Conservation (phyloP, 495 filamentous ascomycete species). For the Cercophora newfieldiana region DNA sequence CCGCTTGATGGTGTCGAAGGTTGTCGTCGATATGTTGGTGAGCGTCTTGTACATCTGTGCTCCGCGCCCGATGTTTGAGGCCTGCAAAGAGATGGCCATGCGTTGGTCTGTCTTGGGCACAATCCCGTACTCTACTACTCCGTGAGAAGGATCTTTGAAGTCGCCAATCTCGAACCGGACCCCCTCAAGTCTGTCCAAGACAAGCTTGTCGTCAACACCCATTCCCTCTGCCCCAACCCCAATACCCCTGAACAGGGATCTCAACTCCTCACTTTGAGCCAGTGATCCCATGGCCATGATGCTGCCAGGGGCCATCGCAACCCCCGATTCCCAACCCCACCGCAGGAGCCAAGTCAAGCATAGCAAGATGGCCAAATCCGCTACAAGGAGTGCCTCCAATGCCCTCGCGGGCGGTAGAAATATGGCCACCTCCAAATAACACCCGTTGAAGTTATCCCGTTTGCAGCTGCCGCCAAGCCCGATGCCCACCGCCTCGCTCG, state of each 20-base stretch:
- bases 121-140: not conserved
- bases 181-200: not conserved
- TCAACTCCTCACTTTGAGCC: not conserved
- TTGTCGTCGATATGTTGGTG: not conserved
- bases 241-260: not conserved
- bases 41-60: not conserved
- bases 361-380: not conserved
- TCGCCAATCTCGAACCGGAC: not conserved
- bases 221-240: not conserved
- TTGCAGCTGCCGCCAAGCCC: not conserved
- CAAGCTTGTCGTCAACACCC: not conserved
- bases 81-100: not conserved
- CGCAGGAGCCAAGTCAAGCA: not conserved
- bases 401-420: conserved; percentile 3
- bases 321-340: conserved; percentile 5
- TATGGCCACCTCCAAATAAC: conserved; percentile 3
- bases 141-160: not conserved
- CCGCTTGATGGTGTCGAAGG: not conserved
- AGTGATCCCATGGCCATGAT: not conserved
- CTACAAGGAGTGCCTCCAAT: not conserved
- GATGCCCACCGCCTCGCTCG: conserved; percentile 3
- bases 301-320: not conserved
- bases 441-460: conserved; percentile 2
- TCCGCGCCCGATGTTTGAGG: no score
- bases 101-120: not conserved